A percentile compares a stretch with the other conserved stretches of the same genome.
phyloP scores from a whole-genome alignment of 1,139 yeast genomes.

The Suhomyces choctaworum region DNA sequence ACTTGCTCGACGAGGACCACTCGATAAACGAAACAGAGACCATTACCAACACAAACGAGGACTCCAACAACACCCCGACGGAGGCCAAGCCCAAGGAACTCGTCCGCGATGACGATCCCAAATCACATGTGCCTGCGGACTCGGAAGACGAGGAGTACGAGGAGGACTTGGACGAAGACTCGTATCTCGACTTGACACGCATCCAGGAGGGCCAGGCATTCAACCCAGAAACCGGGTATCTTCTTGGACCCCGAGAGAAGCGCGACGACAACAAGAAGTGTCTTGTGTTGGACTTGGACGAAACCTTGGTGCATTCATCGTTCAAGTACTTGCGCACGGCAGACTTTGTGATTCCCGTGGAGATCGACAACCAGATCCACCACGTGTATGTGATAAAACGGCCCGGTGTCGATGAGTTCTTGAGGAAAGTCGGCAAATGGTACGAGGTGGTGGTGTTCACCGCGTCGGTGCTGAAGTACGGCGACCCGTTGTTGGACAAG shows the following conservation, averaged over 20 bases:
- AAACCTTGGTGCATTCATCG: slow-evolving; percentile 93
- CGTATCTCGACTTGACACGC: slow-evolving; percentile 53
- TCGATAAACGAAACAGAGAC: slow-evolving; percentile 48
- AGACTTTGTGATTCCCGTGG: slow-evolving; percentile 78
- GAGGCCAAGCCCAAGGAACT: slow-evolving; percentile 7
- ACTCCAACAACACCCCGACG: slow-evolving; percentile 19
- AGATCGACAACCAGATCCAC: slow-evolving; percentile 85
- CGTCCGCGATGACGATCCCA: slow-evolving; percentile 10
- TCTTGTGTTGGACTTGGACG: slow-evolving; percentile 88
- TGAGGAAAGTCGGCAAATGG: slow-evolving; percentile 77
- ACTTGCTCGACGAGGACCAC: slow-evolving; percentile 41
- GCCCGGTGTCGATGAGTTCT: slow-evolving; percentile 96
- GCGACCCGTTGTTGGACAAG: slow-evolving; percentile 90
- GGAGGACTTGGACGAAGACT: slow-evolving; percentile 27
- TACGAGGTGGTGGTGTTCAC: slow-evolving; percentile 96
- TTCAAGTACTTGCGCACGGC: slow-evolving; percentile 90
- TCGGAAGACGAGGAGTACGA: slow-evolving; percentile 23
- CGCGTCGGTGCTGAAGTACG: slow-evolving; percentile 92
- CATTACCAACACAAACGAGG: slow-evolving; percentile 44
- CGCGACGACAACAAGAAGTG: slow-evolving; percentile 65
- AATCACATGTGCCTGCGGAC: slow-evolving; percentile 7
- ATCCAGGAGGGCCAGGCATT: slow-evolving; percentile 70
- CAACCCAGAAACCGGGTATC: slow-evolving; percentile 59
- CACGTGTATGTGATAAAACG: slow-evolving; percentile 95
- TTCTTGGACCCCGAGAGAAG: slow-evolving; percentile 51